These are phyloP conservation scores for Ophiostoma piceae DNA, from an alignment of 2,329 filamentous ascomycete genomes.

Conservation along the genomic window DNA sequence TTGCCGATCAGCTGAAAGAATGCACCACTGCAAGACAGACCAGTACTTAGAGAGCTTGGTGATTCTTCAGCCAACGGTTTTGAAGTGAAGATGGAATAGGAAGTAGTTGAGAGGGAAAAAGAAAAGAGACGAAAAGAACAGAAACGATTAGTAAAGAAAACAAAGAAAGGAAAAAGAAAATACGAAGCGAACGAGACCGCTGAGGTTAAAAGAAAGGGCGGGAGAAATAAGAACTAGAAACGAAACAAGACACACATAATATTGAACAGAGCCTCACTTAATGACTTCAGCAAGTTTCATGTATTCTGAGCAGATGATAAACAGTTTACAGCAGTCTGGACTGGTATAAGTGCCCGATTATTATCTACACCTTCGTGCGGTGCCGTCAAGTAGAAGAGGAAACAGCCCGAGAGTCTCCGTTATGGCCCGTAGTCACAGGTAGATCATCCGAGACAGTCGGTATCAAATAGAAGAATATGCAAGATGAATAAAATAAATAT, in stretches of 20 bases:
- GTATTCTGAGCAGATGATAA: background rate
- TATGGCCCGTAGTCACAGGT: background rate
- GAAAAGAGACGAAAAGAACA: background rate
- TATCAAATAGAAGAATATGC: background rate
- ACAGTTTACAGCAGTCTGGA: background rate
- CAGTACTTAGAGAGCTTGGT: background rate
- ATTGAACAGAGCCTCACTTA: background rate
- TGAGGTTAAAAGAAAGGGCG: background rate
- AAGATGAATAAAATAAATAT: background rate
- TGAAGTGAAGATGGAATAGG: background rate
- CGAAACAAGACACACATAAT: background rate
- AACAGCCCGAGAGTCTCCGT: background rate
- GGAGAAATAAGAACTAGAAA: background rate
- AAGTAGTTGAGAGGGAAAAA: slow-evolving; percentile 4
- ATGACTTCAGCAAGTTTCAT: background rate
- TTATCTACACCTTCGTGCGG: no score
- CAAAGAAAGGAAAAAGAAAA: background rate
- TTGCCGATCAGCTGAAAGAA: background rate
- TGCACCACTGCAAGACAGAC: background rate
- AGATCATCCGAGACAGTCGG: background rate
- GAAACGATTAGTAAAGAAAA: background rate
- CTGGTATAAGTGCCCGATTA: no score
- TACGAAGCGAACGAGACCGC: background rate
- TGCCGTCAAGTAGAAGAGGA: background rate
- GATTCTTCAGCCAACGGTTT: slow-evolving; percentile 1